Evolutionary conservation across 192 early-diverging fungal species (phyloP).

Genomic region (Podila minutissima): DNA sequence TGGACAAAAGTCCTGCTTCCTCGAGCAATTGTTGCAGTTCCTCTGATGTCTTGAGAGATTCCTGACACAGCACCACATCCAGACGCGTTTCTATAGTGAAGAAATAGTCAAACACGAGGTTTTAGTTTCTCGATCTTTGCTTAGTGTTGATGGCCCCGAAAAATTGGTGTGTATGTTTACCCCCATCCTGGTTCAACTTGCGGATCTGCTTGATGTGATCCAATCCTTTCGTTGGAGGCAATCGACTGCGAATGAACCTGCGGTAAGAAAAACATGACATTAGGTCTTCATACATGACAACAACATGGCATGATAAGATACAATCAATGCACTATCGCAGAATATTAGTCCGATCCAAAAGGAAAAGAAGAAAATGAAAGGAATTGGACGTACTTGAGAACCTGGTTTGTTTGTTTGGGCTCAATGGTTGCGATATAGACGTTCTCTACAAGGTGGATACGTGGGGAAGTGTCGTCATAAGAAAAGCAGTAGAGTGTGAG

Average conservation of each 20-base stretch:
- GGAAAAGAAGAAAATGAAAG: background rate
- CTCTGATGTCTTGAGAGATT: constrained; percentile 15
- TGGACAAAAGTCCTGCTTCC: constrained; percentile 22
- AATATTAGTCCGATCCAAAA: too few relatives aligned
- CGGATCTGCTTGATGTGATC: constrained; percentile 60
- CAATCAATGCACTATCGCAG: background rate
- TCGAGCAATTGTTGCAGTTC: constrained; percentile 33
- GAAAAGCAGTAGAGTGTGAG: too few relatives aligned
- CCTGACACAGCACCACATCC: constrained; percentile 51
- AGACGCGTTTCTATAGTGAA: constrained; percentile 17
- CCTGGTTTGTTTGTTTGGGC: constrained; percentile 37
- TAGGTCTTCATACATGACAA: background rate
- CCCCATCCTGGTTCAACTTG: constrained; percentile 23
- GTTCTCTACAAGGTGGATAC: constrained; percentile 9
- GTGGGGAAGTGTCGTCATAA: background rate
- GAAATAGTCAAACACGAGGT: background rate
- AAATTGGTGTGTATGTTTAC: background rate
- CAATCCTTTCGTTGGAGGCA: constrained; percentile 47
- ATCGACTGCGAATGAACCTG: constrained; percentile 59
- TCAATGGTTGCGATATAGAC: constrained; percentile 38
- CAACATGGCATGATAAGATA: background rate
- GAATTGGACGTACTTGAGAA: constrained; percentile 28
- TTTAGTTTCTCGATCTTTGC: background rate
- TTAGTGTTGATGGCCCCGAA: background rate
- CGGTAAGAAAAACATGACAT: background rate